phyloP scores from a whole-genome alignment of 2,329 filamentous ascomycete genomes.

The Lecanicillium sp. region DNA sequence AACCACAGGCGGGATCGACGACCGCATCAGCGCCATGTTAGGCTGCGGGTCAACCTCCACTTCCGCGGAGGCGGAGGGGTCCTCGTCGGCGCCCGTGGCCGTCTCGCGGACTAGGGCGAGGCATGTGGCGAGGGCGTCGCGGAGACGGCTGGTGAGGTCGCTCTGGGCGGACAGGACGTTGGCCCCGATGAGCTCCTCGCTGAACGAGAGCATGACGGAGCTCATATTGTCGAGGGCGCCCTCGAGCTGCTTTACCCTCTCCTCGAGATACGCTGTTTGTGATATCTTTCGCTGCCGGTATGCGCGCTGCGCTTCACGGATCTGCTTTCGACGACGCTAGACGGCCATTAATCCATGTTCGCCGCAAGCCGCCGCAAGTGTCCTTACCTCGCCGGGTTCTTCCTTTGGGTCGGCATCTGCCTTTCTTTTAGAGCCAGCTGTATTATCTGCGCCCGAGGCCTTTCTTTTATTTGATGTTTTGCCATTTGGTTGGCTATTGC shows the following conservation, averaged over 20 bases:
- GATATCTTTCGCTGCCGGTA: slow-evolving; percentile 75
- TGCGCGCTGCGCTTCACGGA: slow-evolving; percentile 71
- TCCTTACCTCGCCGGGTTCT: slow-evolving; percentile 6
- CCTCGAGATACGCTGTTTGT: slow-evolving; percentile 63
- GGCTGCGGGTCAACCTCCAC: too few species aligned
- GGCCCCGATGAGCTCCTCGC: slow-evolving; percentile 16
- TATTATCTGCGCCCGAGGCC: too few species aligned
- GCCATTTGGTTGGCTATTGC: too few species aligned
- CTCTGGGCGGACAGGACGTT: slow-evolving; percentile 14
- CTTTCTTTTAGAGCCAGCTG: slow-evolving; percentile 2
- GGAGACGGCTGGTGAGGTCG: slow-evolving; percentile 13
- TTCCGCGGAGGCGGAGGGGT: too few species aligned
- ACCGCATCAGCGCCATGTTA: background rate
- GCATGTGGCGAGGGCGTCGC: slow-evolving; percentile 17
- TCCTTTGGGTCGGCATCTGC: background rate
- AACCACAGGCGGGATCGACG: background rate
- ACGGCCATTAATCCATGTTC: background rate
- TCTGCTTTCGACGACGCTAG: slow-evolving; percentile 70
- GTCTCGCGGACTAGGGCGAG: slow-evolving; percentile 8
- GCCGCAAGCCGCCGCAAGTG: background rate
- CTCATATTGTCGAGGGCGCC: slow-evolving; percentile 65
- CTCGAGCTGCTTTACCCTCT: slow-evolving; percentile 57
- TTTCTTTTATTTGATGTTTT: too few species aligned
- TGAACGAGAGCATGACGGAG: slow-evolving; percentile 18
- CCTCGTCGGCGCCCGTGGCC: too few species aligned